Base-by-base conservation (phyloP, 106 monocot genomes). In the Triglochin maritima region DNA sequence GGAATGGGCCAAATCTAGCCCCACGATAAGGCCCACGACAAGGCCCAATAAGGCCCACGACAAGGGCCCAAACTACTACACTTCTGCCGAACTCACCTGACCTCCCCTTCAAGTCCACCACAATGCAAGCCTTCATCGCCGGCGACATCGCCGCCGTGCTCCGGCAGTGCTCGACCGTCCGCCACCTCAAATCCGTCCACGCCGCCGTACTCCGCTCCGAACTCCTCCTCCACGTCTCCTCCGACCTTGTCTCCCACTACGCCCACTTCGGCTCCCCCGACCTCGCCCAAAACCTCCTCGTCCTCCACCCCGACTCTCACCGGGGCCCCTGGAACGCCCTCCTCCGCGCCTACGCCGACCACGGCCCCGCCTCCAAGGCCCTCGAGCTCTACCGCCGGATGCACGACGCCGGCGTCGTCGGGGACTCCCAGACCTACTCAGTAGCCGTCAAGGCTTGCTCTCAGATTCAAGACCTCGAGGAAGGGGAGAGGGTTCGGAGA, bases 351-450 rank as follows among this genome's bases (percentile, higher is more conserved):
- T 60, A 17, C 50, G 46, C 69, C 69, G 62, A 59, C 53, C 45
- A 50, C 11, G 54, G 70, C 10, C 49, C 47, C 3, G 48, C 44
- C 7, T 0, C 13, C n/a, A 47, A 15, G 6, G 70, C 70, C 16
- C 11, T 70, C 46, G 29, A 49, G 11, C 56, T 56, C 69, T 69
- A 69, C 63, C 69, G 63, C 46, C 54, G 52, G 41, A 69, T 76
- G 69, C 46, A 44, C 46, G 58, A 58, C 5, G 49, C 46, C 17
- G 76, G 76, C 0, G 9, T 62, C 15, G 6, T 49, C 53, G 78
- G 84, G 46, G 87, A 87, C 43, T 77, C 72, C 43, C 78, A 78
- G 57, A 82, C 79, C 61, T 91, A 87, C 82, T 75, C 91, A 6
- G 75, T 82, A 16, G 77, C 67, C 0, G 49, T 86, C 46, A 82